Evolutionary conservation across 495 filamentous ascomycete species (phyloP), one percentile per base, ranked within the genome.

Genomic region (Friedmanniomyces simplex): DNA sequence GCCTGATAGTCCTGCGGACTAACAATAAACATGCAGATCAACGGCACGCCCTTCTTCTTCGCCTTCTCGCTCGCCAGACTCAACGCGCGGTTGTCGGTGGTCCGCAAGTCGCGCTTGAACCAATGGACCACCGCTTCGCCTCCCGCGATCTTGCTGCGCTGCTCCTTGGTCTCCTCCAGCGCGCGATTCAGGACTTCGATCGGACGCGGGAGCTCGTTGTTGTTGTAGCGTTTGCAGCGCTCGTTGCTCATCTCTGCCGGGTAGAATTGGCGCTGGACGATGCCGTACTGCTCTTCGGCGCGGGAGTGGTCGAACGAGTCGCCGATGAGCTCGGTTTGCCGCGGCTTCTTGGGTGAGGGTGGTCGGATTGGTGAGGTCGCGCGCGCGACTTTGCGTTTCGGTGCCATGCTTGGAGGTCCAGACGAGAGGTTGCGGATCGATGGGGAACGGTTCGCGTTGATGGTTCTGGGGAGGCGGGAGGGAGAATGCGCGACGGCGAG

Each of bases 1-100:
- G 91, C 91, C 60, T 88, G 83, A 56, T 86, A 82, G 68, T 96
- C 91, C 70, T 95, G 82, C 1, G 87, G 89, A 36, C 87, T 91
- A n/a, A 89, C 60, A 12, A 95, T 77, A 63, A 90, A 95, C 37
- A 95, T 69, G 55, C 77, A 79, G 52, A 95, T 81, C 52, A 95
- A 71, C 7, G 86, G 85, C 2, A 88, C 74, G 0, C 77, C 75
- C 16, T 81, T 71, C 26, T 80, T 77, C 51, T 76, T 79, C 0
- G 88, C 87, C 52, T 80, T 80, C 59, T 83, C 73, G 42, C 77
- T 82, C 2, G 90, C 91, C 58, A 79, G 67, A 60, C 78, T 74
- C 45, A 96, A 67, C 0, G 82, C 82, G 18, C 82, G 83, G 63
- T 96, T 96, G 64, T 96, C 91, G 6, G 71, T 63, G 0, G 78